A percentile compares a stretch with the other conserved stretches of the same genome.
These are phyloP conservation scores for Austroboletus eburneus DNA, from an alignment of 768 basidiomycete genomes.

Conservation along the genomic window DNA sequence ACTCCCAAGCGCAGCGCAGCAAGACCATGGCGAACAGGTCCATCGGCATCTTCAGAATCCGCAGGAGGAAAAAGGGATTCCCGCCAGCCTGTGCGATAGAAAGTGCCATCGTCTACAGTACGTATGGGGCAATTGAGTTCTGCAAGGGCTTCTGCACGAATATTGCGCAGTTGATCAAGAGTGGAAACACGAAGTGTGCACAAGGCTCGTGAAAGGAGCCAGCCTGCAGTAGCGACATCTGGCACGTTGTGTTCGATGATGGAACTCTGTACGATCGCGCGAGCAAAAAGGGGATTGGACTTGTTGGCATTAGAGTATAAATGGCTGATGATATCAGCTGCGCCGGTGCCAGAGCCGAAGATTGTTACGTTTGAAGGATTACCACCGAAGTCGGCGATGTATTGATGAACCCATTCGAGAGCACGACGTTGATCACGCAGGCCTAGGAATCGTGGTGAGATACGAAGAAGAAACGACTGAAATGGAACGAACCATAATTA, in stretches of 20 bases:
- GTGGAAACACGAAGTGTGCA: conserved; percentile 48
- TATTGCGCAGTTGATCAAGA: conserved; percentile 58
- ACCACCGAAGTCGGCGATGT: conserved; percentile 64
- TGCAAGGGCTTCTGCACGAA: conserved; percentile 55
- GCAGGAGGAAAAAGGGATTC: conserved; percentile 37
- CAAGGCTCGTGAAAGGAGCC: conserved; percentile 63
- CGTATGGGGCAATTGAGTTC: conserved; percentile 48
- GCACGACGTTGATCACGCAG: conserved; percentile 62
- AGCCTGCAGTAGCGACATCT: conserved; percentile 55
- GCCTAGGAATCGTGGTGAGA: conserved; percentile 33
- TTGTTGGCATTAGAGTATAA: conserved; percentile 64
- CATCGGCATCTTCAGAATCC: conserved; percentile 19
- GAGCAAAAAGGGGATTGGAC: conserved; percentile 57
- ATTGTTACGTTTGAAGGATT: conserved; percentile 48
- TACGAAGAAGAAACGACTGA: conserved; percentile 1
- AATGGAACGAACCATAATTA: conserved; percentile 58
- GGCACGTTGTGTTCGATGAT: conserved; percentile 61
- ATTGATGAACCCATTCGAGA: conserved; percentile 58
- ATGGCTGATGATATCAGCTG: conserved; percentile 56
- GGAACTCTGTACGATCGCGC: conserved; percentile 73
- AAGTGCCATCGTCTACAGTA: conserved; percentile 64
- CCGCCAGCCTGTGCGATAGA: conserved; percentile 61
- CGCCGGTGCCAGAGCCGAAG: conserved; percentile 40
- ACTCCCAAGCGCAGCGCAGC: conserved; percentile 23
- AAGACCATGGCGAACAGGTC: conserved; percentile 11